Evolutionary conservation across 768 basidiomycete species (phyloP), one percentile per base, ranked within the genome.

Genomic region (Pisolithus tinctorius): DNA sequence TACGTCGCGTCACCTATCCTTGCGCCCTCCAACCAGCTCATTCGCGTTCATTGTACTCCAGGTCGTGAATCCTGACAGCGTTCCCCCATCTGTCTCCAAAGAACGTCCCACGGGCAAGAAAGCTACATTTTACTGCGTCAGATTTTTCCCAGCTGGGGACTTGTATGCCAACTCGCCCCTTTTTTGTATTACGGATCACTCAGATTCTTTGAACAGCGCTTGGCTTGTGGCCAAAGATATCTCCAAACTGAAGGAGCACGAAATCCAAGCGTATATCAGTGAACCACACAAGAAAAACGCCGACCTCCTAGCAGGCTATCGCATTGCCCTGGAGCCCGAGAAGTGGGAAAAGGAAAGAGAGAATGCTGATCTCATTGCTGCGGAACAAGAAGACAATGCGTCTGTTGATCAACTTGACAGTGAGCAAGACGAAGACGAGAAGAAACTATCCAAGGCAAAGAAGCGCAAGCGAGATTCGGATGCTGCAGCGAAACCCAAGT

Each of bases 71-170:
- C 84, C 86, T 0, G 79, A 81, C 6, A 67, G 59, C 3, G 82
- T 88, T 0, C 85, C 87, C 20, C 57, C 71, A 16, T 57, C 53
- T 2, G 93, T 97, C 5, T 57, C 69, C 47, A 80, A 74, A 57
- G 86, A 89, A 63, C 85, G 85, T 17, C 92, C 94, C 9, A 66
- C 70, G 3, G 76, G 74, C 60, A 88, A 86, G 70, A 93, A 88
- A 69, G 72, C 79, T 9, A 73, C 71, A 11, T 85, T 82, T 58
- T 85, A 88, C 69, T 82, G 82, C 55, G 78, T 84, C 30, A 76
- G 85, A 57, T 99, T 94, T 79, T 98, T 96, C 79, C 93, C 96
- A 4, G 80, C 79, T 27, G 93, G 89, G 47, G 95, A 97, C 70
- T 89, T 84, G 96, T 98, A 62, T 67, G 95, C 83, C 20, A 40